phyloP scores from a whole-genome alignment of 2,329 filamentous ascomycete species.

The Waltergamsia citrina region DNA sequence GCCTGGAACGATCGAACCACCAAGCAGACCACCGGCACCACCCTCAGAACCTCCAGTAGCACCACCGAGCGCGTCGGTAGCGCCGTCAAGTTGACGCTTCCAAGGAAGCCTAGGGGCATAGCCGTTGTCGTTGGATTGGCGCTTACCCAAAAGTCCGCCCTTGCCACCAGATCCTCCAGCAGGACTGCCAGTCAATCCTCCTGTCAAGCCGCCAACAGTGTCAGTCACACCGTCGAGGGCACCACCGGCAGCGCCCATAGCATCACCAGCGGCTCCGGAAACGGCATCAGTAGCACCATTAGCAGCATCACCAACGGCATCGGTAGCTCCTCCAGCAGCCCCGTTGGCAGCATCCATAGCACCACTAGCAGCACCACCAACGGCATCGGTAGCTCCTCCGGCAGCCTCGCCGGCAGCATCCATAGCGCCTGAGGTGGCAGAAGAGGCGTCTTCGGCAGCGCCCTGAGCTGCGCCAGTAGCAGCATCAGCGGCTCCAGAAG shows the following conservation, averaged over 20 bases:
- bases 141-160: not conserved
- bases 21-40: not conserved
- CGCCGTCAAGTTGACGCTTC: too few relatives aligned
- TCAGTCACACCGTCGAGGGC: not conserved
- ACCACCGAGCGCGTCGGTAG: not conserved
- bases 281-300: not conserved
- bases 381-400: too few relatives aligned
- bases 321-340: not conserved
- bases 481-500: not conserved
- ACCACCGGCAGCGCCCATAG: not conserved
- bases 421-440: too few relatives aligned
- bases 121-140: not conserved
- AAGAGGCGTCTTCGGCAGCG: too few relatives aligned
- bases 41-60: not conserved
- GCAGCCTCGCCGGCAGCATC: too few relatives aligned
- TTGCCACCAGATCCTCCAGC: not conserved
- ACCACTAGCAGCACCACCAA: not conserved
- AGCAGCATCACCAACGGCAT: not conserved
- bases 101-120: too few relatives aligned
- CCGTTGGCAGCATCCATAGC: not conserved
- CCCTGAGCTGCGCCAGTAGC: not conserved
- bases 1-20: not conserved
- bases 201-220: not conserved
- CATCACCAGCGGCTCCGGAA: not conserved
- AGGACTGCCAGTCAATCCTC: not conserved